Evolutionary conservation across 306 rosid genomes (phyloP).

Genomic region (Lathyrus aphaca): DNA sequence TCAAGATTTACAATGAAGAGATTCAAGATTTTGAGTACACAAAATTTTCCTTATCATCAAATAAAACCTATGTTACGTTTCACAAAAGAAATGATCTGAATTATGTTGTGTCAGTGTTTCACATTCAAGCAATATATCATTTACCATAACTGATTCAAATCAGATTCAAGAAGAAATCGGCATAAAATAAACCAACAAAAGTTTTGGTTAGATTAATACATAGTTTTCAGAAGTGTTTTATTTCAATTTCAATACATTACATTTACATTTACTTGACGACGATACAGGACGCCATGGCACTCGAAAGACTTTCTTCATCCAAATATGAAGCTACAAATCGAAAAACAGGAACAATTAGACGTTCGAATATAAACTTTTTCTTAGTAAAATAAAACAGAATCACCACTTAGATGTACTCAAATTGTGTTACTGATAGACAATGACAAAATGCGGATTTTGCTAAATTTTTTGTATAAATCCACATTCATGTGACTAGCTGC

Average conservation of each 20-base stretch:
- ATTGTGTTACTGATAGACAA: slow-evolving; percentile 39
- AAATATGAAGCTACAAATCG: slow-evolving; percentile 36
- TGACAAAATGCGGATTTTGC: slow-evolving; percentile 39
- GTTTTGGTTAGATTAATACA: slow-evolving; percentile 32
- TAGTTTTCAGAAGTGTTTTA: slow-evolving; percentile 30
- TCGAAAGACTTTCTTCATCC: slow-evolving; percentile 38
- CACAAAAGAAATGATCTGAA: background rate
- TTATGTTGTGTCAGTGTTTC: slow-evolving; percentile 12
- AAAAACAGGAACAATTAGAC: slow-evolving; percentile 39
- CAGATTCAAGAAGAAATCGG: slow-evolving; percentile 25
- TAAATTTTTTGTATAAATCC: slow-evolving; percentile 38
- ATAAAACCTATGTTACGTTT: too few relatives aligned
- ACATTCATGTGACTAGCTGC: slow-evolving; percentile 46
- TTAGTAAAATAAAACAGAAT: slow-evolving; percentile 30
- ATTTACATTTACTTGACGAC: slow-evolving; percentile 30
- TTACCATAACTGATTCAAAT: slow-evolving; percentile 23
- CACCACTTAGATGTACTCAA: slow-evolving; percentile 43
- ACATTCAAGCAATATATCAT: slow-evolving; percentile 7
- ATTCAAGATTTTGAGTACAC: too few relatives aligned
- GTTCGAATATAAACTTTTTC: slow-evolving; percentile 25
- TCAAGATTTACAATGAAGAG: too few relatives aligned
- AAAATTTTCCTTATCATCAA: too few relatives aligned
- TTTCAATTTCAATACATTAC: slow-evolving; percentile 34
- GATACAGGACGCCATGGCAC: slow-evolving; percentile 8
- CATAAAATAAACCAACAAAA: slow-evolving; percentile 20